phyloP scores from a whole-genome alignment of 1,139 yeast species.

The Nakaseomyces kungkrabaensis region DNA sequence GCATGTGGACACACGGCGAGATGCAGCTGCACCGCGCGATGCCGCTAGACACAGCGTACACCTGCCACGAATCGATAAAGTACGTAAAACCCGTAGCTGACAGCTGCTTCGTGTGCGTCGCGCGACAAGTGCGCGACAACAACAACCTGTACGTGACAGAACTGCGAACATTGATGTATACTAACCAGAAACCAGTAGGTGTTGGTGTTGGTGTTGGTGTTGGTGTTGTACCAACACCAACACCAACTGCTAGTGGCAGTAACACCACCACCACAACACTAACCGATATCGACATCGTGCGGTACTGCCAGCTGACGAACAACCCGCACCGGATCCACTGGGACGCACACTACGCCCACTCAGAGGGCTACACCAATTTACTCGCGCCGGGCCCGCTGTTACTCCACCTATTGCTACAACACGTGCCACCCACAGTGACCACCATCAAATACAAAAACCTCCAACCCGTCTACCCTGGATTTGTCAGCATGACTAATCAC shows the following conservation, averaged over 20 bases:
- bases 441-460: background rate
- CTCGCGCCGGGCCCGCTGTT: slow-evolving; percentile 68
- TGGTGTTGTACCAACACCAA: background rate
- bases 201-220: too few relatives aligned
- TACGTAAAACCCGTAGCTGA: slow-evolving; percentile 25
- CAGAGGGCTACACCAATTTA: slow-evolving; percentile 52
- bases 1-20: slow-evolving; percentile 79
- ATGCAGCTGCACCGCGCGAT: slow-evolving; percentile 32
- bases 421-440: slow-evolving; percentile 25
- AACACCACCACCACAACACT: slow-evolving; percentile 1
- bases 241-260: slow-evolving; percentile 3
- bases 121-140: background rate
- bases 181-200: background rate
- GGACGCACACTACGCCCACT: slow-evolving; percentile 44
- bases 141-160: slow-evolving; percentile 20
- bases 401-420: slow-evolving; percentile 41
- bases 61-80: slow-evolving; percentile 39
- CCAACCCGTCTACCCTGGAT: background rate
- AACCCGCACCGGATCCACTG: slow-evolving; percentile 81
- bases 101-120: slow-evolving; percentile 29
- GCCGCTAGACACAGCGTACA: slow-evolving; percentile 29
- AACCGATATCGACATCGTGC: slow-evolving; percentile 33
- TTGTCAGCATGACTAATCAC: too few relatives aligned
- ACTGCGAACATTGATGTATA: slow-evolving; percentile 30
- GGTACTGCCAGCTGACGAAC: slow-evolving; percentile 66